Evolutionary conservation across 331 rosid species (phyloP).

Genomic region (Arachis monticola): DNA sequence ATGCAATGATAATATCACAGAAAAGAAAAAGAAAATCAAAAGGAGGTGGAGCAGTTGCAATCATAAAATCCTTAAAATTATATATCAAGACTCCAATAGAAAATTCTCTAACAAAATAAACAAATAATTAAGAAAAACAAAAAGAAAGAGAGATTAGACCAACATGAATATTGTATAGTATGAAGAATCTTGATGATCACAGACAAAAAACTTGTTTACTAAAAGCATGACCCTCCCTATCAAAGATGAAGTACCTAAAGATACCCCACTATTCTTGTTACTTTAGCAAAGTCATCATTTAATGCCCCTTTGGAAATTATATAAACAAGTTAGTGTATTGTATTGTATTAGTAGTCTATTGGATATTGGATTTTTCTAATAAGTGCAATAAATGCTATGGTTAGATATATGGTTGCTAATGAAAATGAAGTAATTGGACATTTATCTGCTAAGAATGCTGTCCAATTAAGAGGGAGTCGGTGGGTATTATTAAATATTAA

Average conservation of each 20-base stretch:
- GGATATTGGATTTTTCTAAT: not conserved
- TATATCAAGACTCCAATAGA: constrained; percentile 52
- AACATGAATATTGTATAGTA: constrained; percentile 49
- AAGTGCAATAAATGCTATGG: constrained; percentile 9
- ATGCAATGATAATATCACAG: constrained; percentile 44
- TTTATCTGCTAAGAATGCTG: constrained; percentile 41
- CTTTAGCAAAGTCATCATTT: constrained; percentile 55
- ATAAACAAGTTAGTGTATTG: constrained; percentile 8
- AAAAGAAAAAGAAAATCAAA: constrained; percentile 25
- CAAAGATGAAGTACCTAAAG: constrained; percentile 58
- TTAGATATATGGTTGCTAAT: constrained; percentile 35
- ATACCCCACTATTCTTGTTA: constrained; percentile 53
- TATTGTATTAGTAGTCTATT: too few relatives aligned
- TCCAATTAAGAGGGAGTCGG: constrained; percentile 52
- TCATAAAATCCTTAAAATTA: constrained; percentile 59
- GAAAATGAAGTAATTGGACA: constrained; percentile 50
- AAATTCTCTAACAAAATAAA: constrained; percentile 10
- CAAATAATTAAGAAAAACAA: not conserved
- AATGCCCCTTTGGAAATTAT: constrained; percentile 45
- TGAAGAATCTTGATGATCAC: constrained; percentile 67
- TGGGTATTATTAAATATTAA: constrained; percentile 43
- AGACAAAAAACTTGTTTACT: constrained; percentile 51
- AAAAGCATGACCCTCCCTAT: constrained; percentile 56
- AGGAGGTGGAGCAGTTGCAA: constrained; percentile 78
- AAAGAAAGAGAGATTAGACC: constrained; percentile 32